Conservation (phyloP, 371 early-diverging fungal species). For the Nematocida minor region DNA sequence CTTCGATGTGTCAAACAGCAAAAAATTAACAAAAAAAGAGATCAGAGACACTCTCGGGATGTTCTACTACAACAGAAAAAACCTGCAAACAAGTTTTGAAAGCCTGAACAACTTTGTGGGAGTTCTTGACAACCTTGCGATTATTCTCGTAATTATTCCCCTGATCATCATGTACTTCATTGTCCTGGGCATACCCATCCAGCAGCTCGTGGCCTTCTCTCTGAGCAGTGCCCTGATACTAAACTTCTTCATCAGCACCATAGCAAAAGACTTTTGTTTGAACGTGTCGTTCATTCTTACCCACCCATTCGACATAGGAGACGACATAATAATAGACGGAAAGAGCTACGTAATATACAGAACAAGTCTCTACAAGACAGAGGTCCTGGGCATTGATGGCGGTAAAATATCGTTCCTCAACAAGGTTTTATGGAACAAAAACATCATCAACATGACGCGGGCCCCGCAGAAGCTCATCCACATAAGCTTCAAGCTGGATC, state of each 20-base stretch:
- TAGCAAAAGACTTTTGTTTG: conserved; percentile 56
- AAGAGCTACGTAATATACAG: conserved; percentile 58
- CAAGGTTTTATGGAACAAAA: conserved; percentile 61
- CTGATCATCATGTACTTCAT: conserved; percentile 59
- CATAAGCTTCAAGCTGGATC: conserved; percentile 56
- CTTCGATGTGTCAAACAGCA: conserved; percentile 58
- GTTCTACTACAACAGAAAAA: conserved; percentile 63
- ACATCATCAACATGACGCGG: conserved; percentile 63
- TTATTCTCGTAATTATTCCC: conserved; percentile 39
- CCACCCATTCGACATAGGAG: conserved; percentile 66
- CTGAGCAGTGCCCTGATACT: conserved; percentile 61
- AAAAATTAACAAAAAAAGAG: conserved; percentile 59
- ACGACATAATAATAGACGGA: conserved; percentile 63
- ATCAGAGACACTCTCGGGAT: conserved; percentile 60
- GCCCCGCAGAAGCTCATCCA: conserved; percentile 64
- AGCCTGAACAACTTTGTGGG: conserved; percentile 56
- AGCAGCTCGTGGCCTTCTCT: conserved; percentile 60
- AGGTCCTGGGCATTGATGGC: conserved; percentile 59
- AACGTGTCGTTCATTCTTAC: conserved; percentile 61
- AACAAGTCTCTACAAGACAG: conserved; percentile 60
- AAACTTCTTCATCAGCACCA: conserved; percentile 59
- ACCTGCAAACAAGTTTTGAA: conserved; percentile 56
- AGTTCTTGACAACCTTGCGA: conserved; percentile 51
- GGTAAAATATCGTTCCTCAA: conserved; percentile 65
- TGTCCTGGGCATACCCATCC: conserved; percentile 59